These are phyloP conservation scores for Penicillium taxi DNA, from an alignment of 495 filamentous ascomycete genomes.

Conservation along the genomic window DNA sequence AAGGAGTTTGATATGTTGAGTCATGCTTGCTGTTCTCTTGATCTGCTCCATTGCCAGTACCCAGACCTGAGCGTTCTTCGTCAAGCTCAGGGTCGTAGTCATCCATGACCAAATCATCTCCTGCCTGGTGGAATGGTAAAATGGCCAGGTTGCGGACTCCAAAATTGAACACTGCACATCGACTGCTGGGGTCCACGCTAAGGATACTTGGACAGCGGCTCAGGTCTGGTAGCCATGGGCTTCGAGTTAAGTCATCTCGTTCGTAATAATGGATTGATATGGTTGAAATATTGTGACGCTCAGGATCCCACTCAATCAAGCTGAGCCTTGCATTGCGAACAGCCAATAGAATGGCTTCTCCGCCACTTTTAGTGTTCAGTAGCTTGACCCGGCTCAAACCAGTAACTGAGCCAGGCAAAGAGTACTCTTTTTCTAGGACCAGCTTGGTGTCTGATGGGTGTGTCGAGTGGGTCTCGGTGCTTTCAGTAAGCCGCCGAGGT, in stretches of 20 bases:
- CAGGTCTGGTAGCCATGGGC: constrained; percentile 65
- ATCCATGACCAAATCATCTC: constrained; percentile 84
- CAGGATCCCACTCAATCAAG: constrained; percentile 89
- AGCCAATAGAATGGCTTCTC: constrained; percentile 74
- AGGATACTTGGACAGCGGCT: constrained; percentile 67
- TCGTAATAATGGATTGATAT: constrained; percentile 98
- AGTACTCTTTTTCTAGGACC: constrained; percentile 77
- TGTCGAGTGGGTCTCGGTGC: constrained; percentile 38
- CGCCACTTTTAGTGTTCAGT: constrained; percentile 62
- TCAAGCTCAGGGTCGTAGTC: constrained; percentile 79
- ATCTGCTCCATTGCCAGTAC: constrained; percentile 6
- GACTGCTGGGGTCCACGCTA: constrained; percentile 80
- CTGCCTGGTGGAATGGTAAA: constrained; percentile 76
- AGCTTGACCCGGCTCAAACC: constrained; percentile 70
- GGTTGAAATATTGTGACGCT: constrained; percentile 66
- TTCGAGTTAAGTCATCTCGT: constrained; percentile 71
- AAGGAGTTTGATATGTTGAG: constrained; percentile 60
- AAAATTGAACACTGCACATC: constrained; percentile 91
- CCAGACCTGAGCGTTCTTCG: constrained; percentile 31
- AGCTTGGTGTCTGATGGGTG: constrained; percentile 55
- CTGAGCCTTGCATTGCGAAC: constrained; percentile 87
- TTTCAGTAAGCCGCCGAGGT: constrained; percentile 35
- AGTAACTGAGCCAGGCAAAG: constrained; percentile 73
- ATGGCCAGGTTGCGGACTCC: constrained; percentile 83
- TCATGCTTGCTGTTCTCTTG: constrained; percentile 43